Conservation (phyloP, 2,329 filamentous ascomycete species). For the Diaporthe amygdali region DNA sequence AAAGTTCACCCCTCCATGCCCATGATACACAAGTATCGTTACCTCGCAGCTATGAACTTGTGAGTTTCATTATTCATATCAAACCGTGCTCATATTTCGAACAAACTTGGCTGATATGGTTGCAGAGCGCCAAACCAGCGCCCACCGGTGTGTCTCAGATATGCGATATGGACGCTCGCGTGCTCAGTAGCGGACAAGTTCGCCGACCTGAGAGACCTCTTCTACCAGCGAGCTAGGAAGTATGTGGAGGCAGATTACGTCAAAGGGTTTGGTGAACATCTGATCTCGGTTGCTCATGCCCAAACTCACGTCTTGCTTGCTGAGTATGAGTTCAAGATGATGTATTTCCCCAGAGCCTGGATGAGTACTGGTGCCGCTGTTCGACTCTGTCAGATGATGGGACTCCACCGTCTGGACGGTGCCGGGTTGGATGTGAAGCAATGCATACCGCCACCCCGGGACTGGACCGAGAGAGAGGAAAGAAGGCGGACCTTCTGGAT, state of each 20-base stretch:
- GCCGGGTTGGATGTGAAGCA: conserved; percentile 88
- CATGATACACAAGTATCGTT: conserved; percentile 88
- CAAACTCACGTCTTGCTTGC: conserved; percentile 83
- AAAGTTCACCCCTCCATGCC: conserved; percentile 86
- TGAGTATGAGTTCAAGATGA: conserved; percentile 93
- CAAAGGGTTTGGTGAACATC: conserved; percentile 88
- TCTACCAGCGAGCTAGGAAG: conserved; percentile 88
- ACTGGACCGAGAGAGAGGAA: conserved; percentile 95
- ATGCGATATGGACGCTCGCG: conserved; percentile 96
- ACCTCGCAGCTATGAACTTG: conserved; percentile 86
- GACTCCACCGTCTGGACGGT: conserved; percentile 86
- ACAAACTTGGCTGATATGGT: conserved; percentile 20
- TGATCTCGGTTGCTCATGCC: conserved; percentile 84
- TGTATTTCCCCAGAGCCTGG: conserved; percentile 97
- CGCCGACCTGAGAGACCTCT: conserved; percentile 78
- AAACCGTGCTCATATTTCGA: not conserved
- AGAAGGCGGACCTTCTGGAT: conserved; percentile 93
- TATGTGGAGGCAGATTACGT: conserved; percentile 90
- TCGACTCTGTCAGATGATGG: conserved; percentile 90
- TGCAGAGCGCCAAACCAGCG: conserved; percentile 77
- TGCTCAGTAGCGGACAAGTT: conserved; percentile 86
- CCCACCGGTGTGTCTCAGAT: conserved; percentile 86
- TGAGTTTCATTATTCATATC: conserved; percentile 40
- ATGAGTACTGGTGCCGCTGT: conserved; percentile 84
- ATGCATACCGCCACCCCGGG: conserved; percentile 81